phyloP scores from a whole-genome alignment of 495 filamentous ascomycete species.

The Diplogelasinospora grovesii region DNA sequence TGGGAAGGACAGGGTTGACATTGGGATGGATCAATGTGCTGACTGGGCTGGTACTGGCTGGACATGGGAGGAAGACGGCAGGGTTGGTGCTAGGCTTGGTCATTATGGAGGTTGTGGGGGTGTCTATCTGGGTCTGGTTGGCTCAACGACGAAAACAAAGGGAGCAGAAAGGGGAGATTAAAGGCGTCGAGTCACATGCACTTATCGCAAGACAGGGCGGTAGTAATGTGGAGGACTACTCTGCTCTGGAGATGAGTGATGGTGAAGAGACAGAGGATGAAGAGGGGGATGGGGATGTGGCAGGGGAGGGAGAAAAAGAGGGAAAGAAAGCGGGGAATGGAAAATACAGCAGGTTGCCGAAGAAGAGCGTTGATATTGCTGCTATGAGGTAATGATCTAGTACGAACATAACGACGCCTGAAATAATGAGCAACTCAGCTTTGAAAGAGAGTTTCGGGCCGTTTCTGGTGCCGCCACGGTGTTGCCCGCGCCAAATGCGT shows the following conservation, averaged over 20 bases:
- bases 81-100: not conserved
- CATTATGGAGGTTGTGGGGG: slow-evolving; percentile 9
- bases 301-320: not conserved
- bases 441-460: no score
- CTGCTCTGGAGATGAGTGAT: slow-evolving; percentile 22
- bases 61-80: slow-evolving; percentile 5
- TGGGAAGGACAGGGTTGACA: slow-evolving; percentile 14
- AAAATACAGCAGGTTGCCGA: not conserved
- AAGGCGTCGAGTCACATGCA: slow-evolving; percentile 6
- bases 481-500: no score
- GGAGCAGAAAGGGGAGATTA: not conserved
- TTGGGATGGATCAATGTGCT: slow-evolving; percentile 23
- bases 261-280: slow-evolving; percentile 21
- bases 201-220: slow-evolving; percentile 4
- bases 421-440: no score
- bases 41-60: slow-evolving; percentile 15
- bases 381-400: no score
- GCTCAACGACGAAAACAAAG: slow-evolving; percentile 1
- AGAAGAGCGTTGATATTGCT: not conserved
- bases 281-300: slow-evolving; percentile 7
- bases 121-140: slow-evolving; percentile 11
- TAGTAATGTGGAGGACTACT: slow-evolving; percentile 17
- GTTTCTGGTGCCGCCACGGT: no score
- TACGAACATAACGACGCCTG: no score
- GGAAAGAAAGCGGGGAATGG: not conserved